phyloP scores from a whole-genome alignment of 331 rosid species.

The Malus hybrid region DNA sequence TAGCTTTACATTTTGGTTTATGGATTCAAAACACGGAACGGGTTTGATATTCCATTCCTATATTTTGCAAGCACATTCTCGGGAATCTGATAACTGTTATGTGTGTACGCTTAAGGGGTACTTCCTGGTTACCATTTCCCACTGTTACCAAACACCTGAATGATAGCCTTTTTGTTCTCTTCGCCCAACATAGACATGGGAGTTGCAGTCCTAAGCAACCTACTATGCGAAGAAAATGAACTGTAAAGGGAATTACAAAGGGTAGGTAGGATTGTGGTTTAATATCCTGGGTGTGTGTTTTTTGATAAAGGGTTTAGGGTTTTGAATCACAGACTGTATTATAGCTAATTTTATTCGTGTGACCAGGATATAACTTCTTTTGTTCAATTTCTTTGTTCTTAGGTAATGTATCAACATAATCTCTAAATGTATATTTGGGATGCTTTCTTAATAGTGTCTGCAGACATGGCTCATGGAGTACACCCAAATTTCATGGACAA shows the following conservation, averaged over 20 bases:
- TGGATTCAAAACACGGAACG: background rate
- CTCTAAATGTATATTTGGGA: conserved; percentile 21
- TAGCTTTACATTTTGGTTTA: no score
- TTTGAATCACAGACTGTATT: background rate
- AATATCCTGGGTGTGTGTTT: background rate
- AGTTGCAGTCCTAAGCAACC: background rate
- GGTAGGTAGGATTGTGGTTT: no score
- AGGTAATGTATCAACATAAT: background rate
- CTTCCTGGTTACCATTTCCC: no score
- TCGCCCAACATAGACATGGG: background rate
- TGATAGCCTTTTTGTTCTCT: no score
- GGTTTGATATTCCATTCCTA: background rate
- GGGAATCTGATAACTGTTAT: background rate
- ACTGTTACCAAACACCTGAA: no score
- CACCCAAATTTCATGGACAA: conserved; percentile 91
- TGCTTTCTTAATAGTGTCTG: conserved; percentile 58
- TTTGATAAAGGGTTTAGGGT: no score
- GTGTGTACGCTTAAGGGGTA: background rate
- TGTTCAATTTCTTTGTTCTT: background rate
- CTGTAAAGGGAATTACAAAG: background rate
- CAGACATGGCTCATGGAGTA: conserved; percentile 98
- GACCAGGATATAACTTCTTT: background rate
- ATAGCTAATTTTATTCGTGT: background rate
- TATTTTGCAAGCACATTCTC: background rate
- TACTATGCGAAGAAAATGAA: background rate